Percentiles rank a stretch among this genome's conserved stretches.
phyloP scores from a whole-genome alignment of 108 stramenopile genomes.

The Conticribra guillardii region DNA sequence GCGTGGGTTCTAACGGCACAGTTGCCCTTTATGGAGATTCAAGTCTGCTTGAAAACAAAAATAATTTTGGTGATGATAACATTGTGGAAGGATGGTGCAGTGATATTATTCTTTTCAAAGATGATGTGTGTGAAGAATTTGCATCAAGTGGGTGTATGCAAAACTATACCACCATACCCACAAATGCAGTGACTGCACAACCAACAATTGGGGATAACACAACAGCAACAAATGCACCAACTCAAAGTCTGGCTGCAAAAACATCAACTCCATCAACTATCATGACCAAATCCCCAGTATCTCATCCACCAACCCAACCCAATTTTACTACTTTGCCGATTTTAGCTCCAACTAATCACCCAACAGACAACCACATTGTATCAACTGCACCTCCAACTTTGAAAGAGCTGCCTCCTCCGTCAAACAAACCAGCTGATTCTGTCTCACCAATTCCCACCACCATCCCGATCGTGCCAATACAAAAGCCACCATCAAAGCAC shows the following conservation, averaged over 20 bases:
- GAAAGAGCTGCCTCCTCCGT: too few species aligned
- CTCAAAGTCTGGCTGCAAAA: not conserved
- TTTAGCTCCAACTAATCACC: not conserved
- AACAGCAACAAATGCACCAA: not conserved
- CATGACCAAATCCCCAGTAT: not conserved
- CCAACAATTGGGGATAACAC: not conserved
- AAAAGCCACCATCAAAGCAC: too few species aligned
- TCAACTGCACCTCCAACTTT: too few species aligned
- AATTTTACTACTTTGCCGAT: too few species aligned
- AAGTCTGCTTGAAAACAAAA: not conserved
- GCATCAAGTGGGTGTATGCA: not conserved
- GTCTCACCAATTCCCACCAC: too few species aligned
- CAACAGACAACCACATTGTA: too few species aligned
- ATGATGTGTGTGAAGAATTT: not conserved
- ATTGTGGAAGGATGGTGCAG: not conserved
- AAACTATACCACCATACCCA: not conserved
- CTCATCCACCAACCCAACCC: too few species aligned
- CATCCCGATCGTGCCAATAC: too few species aligned
- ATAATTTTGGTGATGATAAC: not conserved
- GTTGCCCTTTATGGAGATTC: not conserved
- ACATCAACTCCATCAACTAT: not conserved
- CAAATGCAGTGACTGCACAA: not conserved
- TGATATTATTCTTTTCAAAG: not conserved
- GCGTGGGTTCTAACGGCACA: not conserved
- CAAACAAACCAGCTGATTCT: too few species aligned